Conservation (phyloP, 805 yeast species). For the Blastobotrys chiropterorum region DNA sequence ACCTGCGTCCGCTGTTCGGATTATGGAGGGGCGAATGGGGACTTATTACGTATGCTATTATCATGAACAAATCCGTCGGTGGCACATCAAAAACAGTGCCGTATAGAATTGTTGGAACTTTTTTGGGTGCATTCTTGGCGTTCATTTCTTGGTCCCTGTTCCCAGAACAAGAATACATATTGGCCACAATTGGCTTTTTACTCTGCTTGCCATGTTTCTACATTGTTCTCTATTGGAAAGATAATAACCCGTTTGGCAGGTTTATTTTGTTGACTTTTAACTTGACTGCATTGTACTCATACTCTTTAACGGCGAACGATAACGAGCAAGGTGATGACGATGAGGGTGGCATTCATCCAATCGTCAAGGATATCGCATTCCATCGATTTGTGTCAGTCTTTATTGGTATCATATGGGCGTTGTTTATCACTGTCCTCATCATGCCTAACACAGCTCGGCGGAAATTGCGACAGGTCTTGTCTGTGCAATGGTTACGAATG, state of each 20-base stretch:
- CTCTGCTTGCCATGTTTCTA: slow-evolving; percentile 38
- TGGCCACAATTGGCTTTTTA: slow-evolving; percentile 44
- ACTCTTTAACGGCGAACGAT: slow-evolving; percentile 55
- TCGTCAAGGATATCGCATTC: slow-evolving; percentile 66
- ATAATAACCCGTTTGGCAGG: slow-evolving; percentile 38
- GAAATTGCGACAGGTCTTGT: slow-evolving; percentile 56
- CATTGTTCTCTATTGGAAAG: slow-evolving; percentile 64
- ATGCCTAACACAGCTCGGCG: slow-evolving; percentile 74
- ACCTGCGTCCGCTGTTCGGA: slow-evolving; percentile 47
- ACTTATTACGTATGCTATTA: slow-evolving; percentile 69
- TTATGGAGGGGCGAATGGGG: slow-evolving; percentile 84
- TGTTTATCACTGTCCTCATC: slow-evolving; percentile 56
- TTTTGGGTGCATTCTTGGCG: slow-evolving; percentile 62
- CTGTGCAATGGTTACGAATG: slow-evolving; percentile 69
- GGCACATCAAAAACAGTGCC: slow-evolving; percentile 69
- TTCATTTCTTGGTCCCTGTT: slow-evolving; percentile 52
- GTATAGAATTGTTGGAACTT: slow-evolving; percentile 56
- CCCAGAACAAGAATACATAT: slow-evolving; percentile 47
- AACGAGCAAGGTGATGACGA: slow-evolving; percentile 41
- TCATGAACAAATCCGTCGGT: slow-evolving; percentile 80
- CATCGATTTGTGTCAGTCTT: slow-evolving; percentile 71
- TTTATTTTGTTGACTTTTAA: slow-evolving; percentile 72
- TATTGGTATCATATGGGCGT: slow-evolving; percentile 72
- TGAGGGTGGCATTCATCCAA: slow-evolving; percentile 66
- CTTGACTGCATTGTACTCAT: slow-evolving; percentile 70